These are phyloP conservation scores for Pyrus betulifolia DNA, from an alignment of 306 rosid genomes.

Conservation along the genomic window DNA sequence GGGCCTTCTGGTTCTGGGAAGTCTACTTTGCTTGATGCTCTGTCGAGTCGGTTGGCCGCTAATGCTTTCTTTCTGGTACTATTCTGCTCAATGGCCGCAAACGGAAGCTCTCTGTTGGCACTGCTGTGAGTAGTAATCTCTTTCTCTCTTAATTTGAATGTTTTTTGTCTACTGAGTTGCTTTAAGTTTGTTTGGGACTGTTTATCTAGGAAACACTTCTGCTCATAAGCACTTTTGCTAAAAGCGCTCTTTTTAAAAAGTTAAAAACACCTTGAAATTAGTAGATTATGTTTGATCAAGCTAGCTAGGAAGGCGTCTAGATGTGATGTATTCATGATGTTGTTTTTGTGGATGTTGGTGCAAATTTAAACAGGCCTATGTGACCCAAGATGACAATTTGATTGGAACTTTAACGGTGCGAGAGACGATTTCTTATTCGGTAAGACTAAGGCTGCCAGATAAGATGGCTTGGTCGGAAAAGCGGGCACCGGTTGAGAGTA, in stretches of 20 bases:
- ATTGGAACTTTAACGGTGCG: conserved; percentile 86
- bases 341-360: background rate
- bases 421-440: conserved; percentile 87
- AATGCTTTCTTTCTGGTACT: conserved; percentile 79
- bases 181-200: background rate
- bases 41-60: conserved; percentile 89
- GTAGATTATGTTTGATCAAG: background rate
- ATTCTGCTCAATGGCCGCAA: conserved; percentile 89
- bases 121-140: conserved; percentile 54
- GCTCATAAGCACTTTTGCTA: background rate
- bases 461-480: conserved; percentile 71
- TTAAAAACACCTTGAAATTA: background rate
- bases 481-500: conserved; percentile 66
- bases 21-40: conserved; percentile 89
- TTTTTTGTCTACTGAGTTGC: background rate
- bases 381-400: conserved; percentile 95
- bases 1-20: conserved; percentile 98
- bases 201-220: background rate
- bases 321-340: background rate
- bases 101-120: conserved; percentile 85
- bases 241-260: background rate
- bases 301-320: background rate
- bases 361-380: conserved; percentile 57
- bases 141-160: background rate
- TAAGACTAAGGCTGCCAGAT: conserved; percentile 65